Conservation (phyloP, 164 flowering plant genomes). For the Annona cherimola region DNA sequence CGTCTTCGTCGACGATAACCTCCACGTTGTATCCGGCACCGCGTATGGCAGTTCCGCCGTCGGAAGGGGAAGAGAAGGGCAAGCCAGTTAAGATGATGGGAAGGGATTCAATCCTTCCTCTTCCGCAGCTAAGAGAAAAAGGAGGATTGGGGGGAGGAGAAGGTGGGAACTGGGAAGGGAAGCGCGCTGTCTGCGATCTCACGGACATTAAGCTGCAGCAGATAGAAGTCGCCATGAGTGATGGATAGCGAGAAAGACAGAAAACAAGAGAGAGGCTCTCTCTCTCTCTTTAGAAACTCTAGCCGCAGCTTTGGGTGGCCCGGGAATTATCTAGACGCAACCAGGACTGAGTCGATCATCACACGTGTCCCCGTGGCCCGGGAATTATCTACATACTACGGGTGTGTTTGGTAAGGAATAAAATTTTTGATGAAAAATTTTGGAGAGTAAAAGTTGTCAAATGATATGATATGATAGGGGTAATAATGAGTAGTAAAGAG, state of each 20-base stretch:
- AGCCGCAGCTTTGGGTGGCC: no score
- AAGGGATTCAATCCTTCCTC: background rate
- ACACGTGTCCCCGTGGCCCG: no score
- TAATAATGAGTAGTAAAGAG: no score
- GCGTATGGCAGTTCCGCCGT: background rate
- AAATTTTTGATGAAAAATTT: no score
- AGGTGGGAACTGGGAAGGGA: background rate
- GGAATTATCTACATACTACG: no score
- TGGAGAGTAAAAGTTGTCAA: no score
- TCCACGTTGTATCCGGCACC: slow-evolving; percentile 44
- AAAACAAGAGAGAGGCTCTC: background rate
- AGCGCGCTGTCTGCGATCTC: background rate
- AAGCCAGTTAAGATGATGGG: background rate
- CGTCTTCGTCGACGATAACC: slow-evolving; percentile 60
- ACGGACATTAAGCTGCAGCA: background rate
- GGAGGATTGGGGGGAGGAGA: background rate
- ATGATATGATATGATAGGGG: no score
- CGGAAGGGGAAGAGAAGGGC: background rate
- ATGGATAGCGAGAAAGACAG: background rate
- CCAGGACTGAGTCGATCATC: no score
- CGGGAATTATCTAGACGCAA: no score
- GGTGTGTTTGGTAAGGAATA: no score
- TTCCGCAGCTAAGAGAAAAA: background rate
- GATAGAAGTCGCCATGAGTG: background rate
- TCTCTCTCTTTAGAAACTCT: background rate